Conservation (phyloP, 441 rosid genomes). For the Euphorbia schlechtendalii region DNA sequence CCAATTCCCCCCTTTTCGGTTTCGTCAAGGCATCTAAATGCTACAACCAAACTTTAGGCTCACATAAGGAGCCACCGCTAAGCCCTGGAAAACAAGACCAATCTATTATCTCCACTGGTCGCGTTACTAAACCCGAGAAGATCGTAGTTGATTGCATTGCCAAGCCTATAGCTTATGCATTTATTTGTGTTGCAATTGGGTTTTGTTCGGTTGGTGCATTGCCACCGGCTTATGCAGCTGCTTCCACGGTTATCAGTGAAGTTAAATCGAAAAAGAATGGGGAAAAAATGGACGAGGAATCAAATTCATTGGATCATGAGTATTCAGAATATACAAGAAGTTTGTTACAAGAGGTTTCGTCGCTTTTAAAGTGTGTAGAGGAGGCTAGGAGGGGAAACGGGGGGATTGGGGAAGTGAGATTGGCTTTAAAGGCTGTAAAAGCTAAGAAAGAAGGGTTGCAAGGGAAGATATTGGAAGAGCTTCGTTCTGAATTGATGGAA, state of each 20-base stretch:
- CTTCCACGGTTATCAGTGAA: slow-evolving; percentile 38
- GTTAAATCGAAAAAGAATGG: slow-evolving; percentile 36
- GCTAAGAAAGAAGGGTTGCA: slow-evolving; percentile 53
- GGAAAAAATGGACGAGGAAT: slow-evolving; percentile 13
- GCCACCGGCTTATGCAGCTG: slow-evolving; percentile 49
- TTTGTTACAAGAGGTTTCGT: slow-evolving; percentile 55
- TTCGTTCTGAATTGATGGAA: slow-evolving; percentile 39
- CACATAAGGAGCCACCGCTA: slow-evolving; percentile 16
- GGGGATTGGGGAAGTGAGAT: slow-evolving; percentile 30
- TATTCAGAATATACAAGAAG: slow-evolving; percentile 49
- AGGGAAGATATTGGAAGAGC: slow-evolving; percentile 54
- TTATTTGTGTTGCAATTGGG: slow-evolving; percentile 62
- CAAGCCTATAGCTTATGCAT: slow-evolving; percentile 42
- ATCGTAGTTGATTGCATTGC: slow-evolving; percentile 30
- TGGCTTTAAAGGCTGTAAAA: slow-evolving; percentile 49
- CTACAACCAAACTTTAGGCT: slow-evolving; percentile 13
- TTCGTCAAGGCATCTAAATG: slow-evolving; percentile 26
- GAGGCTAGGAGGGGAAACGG: slow-evolving; percentile 53
- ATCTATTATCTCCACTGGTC: slow-evolving; percentile 22
- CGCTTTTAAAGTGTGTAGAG: slow-evolving; percentile 46
- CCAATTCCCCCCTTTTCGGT: slow-evolving; percentile 23
- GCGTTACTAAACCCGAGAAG: slow-evolving; percentile 21
- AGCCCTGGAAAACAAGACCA: slow-evolving; percentile 22
- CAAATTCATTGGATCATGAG: slow-evolving; percentile 40
- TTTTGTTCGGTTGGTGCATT: slow-evolving; percentile 43